Base-by-base conservation (phyloP, 73 alveolate species). In the Diophrys sp. region DNA sequence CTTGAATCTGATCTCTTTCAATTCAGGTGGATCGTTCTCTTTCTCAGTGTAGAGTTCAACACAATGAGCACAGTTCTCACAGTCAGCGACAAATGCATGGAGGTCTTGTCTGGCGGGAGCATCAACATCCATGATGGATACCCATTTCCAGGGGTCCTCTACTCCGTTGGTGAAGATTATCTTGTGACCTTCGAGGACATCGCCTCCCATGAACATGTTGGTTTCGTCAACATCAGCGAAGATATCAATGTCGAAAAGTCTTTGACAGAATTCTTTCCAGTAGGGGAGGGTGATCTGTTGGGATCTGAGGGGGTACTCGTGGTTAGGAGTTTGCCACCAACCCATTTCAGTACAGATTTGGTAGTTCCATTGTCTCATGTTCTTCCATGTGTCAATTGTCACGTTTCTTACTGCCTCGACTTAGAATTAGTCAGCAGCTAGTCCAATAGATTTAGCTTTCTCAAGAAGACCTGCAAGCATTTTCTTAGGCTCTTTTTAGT, bases 111-210 rank as follows among this genome's bases (percentile, higher is more conserved):
- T 29, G 78, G 80, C 24, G 66, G 68, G n/a, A 54, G 80, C n/a
- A 56, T 78, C 14, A 23, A 56, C 5, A 33, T 76, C 68, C 14
- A 78, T 71, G 56, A 82, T 70, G 27, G 89, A 56, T 14, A 90
- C 91, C 83, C 84, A 67, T 67, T 88, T 56, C 96, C 96, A 89
- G 24, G 96, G 96, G 79, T 89, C 96, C 67, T 89, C 96, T 0
- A 74, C 86, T 30, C 93, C 92, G 67, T 84, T 84, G 31, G 85
- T 75, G 80, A 89, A 78, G 71, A 79, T 73, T 54, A 80, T 84
- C 26, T 83, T 82, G 67, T 81, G 76, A 14, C 72, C 90, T 78
- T 76, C 53, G 27, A 74, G 28, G 0, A 31, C 66, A 30, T 72
- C 72, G 26, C 88, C 92, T 8, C 95, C 92, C 29, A 27, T 84